A percentile compares a stretch with the other conserved stretches of the same genome.
Conservation (phyloP, 78 protist species). For the Monosiga brevicollis region DNA sequence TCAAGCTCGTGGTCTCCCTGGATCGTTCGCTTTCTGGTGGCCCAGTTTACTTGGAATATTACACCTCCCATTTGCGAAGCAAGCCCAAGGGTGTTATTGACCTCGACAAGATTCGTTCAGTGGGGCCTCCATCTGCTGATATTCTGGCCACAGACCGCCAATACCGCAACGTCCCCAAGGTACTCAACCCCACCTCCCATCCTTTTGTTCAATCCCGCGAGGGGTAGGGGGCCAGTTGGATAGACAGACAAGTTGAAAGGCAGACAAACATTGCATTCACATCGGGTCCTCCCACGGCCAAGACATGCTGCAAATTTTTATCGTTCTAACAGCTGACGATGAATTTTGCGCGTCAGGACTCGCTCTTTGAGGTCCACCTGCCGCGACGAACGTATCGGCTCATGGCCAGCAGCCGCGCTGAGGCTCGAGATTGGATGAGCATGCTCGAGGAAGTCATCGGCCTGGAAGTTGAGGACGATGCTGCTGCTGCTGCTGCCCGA, state of each 20-base stretch:
- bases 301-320: neutral
- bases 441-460: neutral
- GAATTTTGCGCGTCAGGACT: neutral
- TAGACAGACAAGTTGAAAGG: too few species aligned
- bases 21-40: neutral
- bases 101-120: neutral
- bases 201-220: neutral
- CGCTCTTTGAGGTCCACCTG: neutral
- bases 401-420: neutral
- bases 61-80: neutral
- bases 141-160: neutral
- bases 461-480: too few species aligned
- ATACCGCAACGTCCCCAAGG: neutral
- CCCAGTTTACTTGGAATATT: neutral
- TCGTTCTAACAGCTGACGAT: neutral
- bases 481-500: too few species aligned
- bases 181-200: neutral
- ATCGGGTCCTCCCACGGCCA: neutral
- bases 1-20: neutral
- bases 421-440: neutral
- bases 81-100: neutral
- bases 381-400: neutral
- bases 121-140: neutral
- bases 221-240: too few species aligned
- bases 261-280: too few species aligned